Evolutionary conservation across 176 grass and related monocot species (phyloP).

Genomic region (Oryza longistaminata): DNA sequence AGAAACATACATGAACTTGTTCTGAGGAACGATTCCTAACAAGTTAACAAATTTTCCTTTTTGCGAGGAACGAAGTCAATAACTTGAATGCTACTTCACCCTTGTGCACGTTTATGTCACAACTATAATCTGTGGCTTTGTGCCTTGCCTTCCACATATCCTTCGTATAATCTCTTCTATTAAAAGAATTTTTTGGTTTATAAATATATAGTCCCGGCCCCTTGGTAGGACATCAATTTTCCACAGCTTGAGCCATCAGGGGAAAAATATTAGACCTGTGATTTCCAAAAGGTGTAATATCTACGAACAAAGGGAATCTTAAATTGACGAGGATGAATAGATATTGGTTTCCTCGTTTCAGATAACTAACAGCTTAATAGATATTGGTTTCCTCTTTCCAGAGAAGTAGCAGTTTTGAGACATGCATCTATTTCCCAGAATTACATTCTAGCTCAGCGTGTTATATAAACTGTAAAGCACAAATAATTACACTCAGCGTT

Average conservation of each 20-base stretch:
- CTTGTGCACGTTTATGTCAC: too few species aligned
- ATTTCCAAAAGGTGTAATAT: neutral
- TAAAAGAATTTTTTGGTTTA: neutral
- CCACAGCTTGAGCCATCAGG: neutral
- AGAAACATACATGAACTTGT: too few species aligned
- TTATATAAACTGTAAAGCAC: neutral
- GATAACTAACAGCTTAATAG: neutral
- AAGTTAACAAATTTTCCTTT: neutral
- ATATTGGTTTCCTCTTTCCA: neutral
- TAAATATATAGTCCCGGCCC: too few species aligned
- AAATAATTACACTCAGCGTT: neutral
- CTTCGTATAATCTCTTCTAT: neutral
- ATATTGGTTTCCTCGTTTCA: neutral
- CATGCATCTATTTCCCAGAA: neutral
- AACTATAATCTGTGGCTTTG: too few species aligned
- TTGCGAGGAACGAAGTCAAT: too few species aligned
- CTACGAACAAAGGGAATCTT: neutral
- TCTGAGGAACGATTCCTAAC: too few species aligned
- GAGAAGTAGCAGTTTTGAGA: neutral
- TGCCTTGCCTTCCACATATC: neutral
- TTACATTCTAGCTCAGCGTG: neutral
- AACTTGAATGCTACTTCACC: too few species aligned
- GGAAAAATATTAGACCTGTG: too few species aligned
- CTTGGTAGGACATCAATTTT: neutral
- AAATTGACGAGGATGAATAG: neutral